phyloP scores from a whole-genome alignment of 768 basidiomycete species.

The Lactifluus echinatus region DNA sequence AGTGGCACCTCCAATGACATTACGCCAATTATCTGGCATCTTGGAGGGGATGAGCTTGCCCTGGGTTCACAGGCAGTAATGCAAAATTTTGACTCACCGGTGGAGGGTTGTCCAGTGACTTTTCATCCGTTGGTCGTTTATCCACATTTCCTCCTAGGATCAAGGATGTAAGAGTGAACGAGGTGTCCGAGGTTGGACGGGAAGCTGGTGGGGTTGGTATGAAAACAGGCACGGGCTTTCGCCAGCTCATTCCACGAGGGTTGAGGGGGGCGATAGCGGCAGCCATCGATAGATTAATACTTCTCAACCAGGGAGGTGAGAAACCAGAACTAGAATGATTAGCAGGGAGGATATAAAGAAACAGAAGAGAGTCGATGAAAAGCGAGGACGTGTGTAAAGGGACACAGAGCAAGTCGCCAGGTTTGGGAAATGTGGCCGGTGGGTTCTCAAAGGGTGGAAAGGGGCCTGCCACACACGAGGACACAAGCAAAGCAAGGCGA shows the following conservation, averaged over 20 bases:
- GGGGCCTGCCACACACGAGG: conserved; percentile 11
- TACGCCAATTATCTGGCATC: conserved; percentile 16
- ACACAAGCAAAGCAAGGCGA: conserved; percentile 6
- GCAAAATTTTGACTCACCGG: conserved; percentile 2
- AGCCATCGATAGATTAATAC: conserved; percentile 3
- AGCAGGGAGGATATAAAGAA: conserved; percentile 12
- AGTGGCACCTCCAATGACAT: conserved; percentile 2
- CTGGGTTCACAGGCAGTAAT: background rate
- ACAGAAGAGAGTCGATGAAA: conserved; percentile 2
- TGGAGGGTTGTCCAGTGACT: background rate
- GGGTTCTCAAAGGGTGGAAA: background rate
- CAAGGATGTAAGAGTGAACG: background rate
- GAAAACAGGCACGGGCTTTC: conserved; percentile 19
- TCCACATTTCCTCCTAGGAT: background rate
- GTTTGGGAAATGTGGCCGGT: conserved; percentile 10
- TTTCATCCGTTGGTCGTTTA: background rate
- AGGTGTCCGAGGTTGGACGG: conserved; percentile 16
- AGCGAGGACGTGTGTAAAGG: conserved; percentile 10
- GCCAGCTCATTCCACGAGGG: conserved; percentile 17
- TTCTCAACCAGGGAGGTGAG: conserved; percentile 11
- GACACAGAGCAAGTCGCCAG: conserved; percentile 5
- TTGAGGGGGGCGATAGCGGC: conserved; percentile 13
- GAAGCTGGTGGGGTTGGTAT: conserved; percentile 17
- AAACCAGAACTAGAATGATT: conserved; percentile 4
- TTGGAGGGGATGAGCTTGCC: background rate